phyloP scores from a whole-genome alignment of 75 land plant species.

The Cunninghamia lanceolata region DNA sequence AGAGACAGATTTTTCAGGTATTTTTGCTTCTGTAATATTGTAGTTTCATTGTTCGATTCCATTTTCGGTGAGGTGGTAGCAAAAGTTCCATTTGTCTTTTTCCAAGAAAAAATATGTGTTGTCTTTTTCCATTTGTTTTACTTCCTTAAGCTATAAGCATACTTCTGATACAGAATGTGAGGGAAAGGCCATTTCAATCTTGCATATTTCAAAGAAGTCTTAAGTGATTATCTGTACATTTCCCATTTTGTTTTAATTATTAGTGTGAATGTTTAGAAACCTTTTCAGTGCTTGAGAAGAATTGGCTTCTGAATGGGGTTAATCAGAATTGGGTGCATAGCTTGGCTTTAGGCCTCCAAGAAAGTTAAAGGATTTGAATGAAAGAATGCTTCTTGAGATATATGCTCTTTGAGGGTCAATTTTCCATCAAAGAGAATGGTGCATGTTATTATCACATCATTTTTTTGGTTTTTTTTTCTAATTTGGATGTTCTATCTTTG shows the following conservation, averaged over 20 bases:
- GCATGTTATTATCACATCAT: neutral
- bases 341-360: neutral
- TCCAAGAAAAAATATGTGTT: neutral
- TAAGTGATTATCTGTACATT: neutral
- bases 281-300: neutral
- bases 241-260: neutral
- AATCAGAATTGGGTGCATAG: neutral
- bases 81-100: neutral
- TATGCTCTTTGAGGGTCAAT: neutral
- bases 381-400: neutral
- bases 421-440: neutral
- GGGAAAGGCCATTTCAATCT: neutral
- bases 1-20: slow-evolving; percentile 30
- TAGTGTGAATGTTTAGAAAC: neutral
- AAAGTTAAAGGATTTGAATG: neutral
- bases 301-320: neutral
- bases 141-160: neutral
- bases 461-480: neutral
- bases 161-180: neutral
- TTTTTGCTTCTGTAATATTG: neutral
- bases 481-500: neutral
- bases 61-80: neutral
- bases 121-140: neutral
- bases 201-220: neutral
- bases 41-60: neutral